Evolutionary conservation across 2,329 filamentous ascomycete species (phyloP).

Genomic region (Colletotrichum scovillei): DNA sequence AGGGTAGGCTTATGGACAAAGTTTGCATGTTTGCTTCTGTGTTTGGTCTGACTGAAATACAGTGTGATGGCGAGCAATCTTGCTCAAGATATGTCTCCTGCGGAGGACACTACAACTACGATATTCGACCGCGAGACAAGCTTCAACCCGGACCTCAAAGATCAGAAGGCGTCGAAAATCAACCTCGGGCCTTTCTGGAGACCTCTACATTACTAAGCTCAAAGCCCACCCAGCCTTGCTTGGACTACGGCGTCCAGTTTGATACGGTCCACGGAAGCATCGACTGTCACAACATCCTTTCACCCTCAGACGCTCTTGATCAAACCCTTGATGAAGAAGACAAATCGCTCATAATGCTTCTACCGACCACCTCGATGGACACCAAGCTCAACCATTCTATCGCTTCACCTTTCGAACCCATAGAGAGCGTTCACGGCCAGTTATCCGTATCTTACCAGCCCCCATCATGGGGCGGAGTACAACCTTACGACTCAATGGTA

Average conservation of each 20-base stretch:
- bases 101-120: slow-evolving; percentile 13
- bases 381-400: too few relatives aligned
- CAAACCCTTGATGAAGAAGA: too few relatives aligned
- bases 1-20: neutral
- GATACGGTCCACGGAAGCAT: neutral
- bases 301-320: neutral
- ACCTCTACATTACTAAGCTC: neutral
- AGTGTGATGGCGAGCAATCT: slow-evolving; percentile 27
- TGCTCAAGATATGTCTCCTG: slow-evolving; percentile 9
- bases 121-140: neutral
- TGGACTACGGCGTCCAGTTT: neutral
- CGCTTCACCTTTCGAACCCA: too few relatives aligned
- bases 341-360: too few relatives aligned
- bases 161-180: neutral
- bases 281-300: neutral
- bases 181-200: neutral
- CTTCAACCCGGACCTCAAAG: neutral
- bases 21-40: fast-evolving
- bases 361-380: too few relatives aligned
- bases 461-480: too few relatives aligned
- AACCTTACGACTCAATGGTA: neutral
- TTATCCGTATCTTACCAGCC: too few relatives aligned
- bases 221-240: neutral
- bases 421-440: too few relatives aligned
- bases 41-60: neutral